phyloP scores from a whole-genome alignment of 2,329 filamentous ascomycete genomes.

The Aureobasidium sp. region DNA sequence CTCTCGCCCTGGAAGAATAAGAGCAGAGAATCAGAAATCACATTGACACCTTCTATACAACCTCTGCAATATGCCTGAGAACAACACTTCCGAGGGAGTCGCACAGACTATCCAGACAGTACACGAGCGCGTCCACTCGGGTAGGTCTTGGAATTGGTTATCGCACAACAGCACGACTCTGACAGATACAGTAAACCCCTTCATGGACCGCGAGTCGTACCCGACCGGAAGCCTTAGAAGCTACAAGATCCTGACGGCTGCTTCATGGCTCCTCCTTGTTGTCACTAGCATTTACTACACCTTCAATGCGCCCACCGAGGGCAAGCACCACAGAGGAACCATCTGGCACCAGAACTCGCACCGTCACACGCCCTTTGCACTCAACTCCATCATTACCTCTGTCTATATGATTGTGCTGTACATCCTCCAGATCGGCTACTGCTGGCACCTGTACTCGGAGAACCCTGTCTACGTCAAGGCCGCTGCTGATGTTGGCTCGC shows the following conservation, averaged over 20 bases:
- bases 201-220: slow-evolving; percentile 62
- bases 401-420: slow-evolving; percentile 78
- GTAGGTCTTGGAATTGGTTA: not conserved
- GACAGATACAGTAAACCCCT: slow-evolving; percentile 59
- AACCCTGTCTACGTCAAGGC: slow-evolving; percentile 56
- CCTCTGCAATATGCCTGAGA: not conserved
- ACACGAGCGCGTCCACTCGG: slow-evolving; percentile 8
- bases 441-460: slow-evolving; percentile 66
- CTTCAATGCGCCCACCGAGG: slow-evolving; percentile 56
- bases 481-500: slow-evolving; percentile 69
- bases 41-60: not conserved
- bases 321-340: slow-evolving; percentile 45
- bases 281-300: slow-evolving; percentile 69
- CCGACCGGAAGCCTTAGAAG: slow-evolving; percentile 53
- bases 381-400: slow-evolving; percentile 56
- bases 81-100: slow-evolving; percentile 8
- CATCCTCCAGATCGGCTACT: slow-evolving; percentile 67
- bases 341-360: slow-evolving; percentile 69
- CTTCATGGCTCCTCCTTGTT: slow-evolving; percentile 69
- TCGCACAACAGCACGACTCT: not conserved
- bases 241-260: slow-evolving; percentile 68
- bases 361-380: slow-evolving; percentile 64
- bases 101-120: not conserved
- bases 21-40: not conserved
- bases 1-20: not conserved